These are phyloP conservation scores for Bipolaris gigantea DNA, from an alignment of 2,329 filamentous ascomycete species.

Conservation along the genomic window DNA sequence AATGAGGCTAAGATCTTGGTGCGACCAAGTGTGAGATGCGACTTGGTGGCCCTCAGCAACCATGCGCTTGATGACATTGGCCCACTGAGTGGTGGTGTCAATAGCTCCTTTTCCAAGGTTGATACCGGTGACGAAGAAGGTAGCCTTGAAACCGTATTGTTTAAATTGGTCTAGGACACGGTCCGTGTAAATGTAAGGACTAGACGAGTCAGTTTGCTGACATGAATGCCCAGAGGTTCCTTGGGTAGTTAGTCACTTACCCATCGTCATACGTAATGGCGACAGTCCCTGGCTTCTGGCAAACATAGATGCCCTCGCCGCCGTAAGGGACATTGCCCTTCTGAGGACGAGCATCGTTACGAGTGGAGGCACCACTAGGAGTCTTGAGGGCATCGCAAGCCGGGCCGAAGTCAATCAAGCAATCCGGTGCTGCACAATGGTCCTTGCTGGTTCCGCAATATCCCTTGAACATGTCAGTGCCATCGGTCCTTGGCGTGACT, in stretches of 20 bases:
- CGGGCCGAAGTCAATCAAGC: conserved; percentile 62
- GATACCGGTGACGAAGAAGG: conserved; percentile 66
- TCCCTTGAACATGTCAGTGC: conserved; percentile 22
- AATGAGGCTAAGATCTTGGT: conserved; percentile 53
- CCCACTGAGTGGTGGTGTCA: conserved; percentile 53
- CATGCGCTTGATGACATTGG: conserved; percentile 59
- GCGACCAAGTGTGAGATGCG: conserved; percentile 61
- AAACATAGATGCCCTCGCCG: conserved; percentile 58
- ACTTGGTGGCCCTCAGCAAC: conserved; percentile 61
- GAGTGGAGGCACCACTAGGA: conserved; percentile 58
- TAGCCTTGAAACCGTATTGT: conserved; percentile 62
- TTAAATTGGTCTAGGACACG: conserved; percentile 63
- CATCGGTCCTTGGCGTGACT: conserved; percentile 1
- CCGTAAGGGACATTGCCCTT: conserved; percentile 61
- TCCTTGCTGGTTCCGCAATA: conserved; percentile 59
- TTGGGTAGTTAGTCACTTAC: neutral
- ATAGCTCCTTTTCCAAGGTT: conserved; percentile 61
- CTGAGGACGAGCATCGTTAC: conserved; percentile 55
- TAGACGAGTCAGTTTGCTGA: neutral
- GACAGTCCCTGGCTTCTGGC: conserved; percentile 58
- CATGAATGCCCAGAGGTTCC: neutral
- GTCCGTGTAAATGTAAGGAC: conserved; percentile 61
- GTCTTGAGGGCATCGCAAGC: conserved; percentile 62
- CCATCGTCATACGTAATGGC: conserved; percentile 71
- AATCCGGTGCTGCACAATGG: conserved; percentile 64